These are phyloP conservation scores for Geotrichum siamense DNA, from an alignment of 1,139 yeast species.

Conservation along the genomic window DNA sequence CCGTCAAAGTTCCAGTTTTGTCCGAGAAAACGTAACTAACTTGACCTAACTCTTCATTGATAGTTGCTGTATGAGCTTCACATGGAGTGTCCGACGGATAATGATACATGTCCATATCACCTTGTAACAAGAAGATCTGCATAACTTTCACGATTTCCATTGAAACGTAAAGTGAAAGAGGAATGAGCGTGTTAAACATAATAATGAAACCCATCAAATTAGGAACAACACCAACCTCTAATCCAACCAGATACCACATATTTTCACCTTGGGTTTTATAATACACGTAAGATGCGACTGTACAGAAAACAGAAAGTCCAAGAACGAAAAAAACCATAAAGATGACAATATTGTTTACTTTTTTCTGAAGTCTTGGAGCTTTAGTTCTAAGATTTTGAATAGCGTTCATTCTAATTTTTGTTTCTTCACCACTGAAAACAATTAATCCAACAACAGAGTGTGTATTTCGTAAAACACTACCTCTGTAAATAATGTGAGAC, in stretches of 20 bases:
- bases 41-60: conserved; percentile 93
- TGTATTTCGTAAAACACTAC: conserved; percentile 82
- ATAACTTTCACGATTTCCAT: conserved; percentile 91
- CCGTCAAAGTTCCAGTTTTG: conserved; percentile 95
- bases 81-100: conserved; percentile 80
- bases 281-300: conserved; percentile 64
- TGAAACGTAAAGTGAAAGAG: conserved; percentile 88
- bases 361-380: conserved; percentile 82
- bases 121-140: conserved; percentile 73
- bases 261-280: conserved; percentile 39
- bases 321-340: conserved; percentile 84
- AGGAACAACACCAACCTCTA: conserved; percentile 83
- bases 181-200: conserved; percentile 95
- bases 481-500: conserved; percentile 79
- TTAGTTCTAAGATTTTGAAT: conserved; percentile 82
- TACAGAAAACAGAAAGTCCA: conserved; percentile 66
- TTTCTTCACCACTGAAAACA: conserved; percentile 89
- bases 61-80: conserved; percentile 91
- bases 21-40: conserved; percentile 92
- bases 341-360: conserved; percentile 73
- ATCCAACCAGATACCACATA: conserved; percentile 65
- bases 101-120: conserved; percentile 94
- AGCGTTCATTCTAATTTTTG: conserved; percentile 93
- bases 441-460: conserved; percentile 67
- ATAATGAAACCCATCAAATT: conserved; percentile 92